phyloP scores from a whole-genome alignment of 306 rosid genomes.

The Cicer chorassanicum region DNA sequence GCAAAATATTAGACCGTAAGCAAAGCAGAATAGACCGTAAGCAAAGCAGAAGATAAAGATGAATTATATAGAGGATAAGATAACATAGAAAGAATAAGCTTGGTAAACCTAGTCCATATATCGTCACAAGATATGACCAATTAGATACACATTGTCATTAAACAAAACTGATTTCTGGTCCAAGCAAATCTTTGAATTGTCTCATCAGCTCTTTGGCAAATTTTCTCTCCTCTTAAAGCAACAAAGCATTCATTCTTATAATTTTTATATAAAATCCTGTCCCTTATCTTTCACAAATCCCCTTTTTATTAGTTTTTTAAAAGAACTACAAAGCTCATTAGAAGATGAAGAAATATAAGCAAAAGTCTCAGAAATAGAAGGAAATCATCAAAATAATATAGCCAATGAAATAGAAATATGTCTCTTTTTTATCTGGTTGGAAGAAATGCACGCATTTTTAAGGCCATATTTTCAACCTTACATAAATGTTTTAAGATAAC shows the following conservation, averaged over 20 bases:
- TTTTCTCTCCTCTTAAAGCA: constrained; percentile 26
- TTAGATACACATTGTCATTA: constrained; percentile 15
- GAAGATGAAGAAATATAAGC: constrained; percentile 15
- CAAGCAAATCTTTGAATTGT: constrained; percentile 22
- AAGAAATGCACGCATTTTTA: not conserved
- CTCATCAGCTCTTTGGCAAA: constrained; percentile 8
- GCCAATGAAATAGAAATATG: not conserved
- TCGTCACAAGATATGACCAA: constrained; percentile 14
- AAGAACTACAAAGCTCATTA: not conserved
- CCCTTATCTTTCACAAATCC: not conserved
- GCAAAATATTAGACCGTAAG: constrained; percentile 40
- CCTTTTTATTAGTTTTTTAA: not conserved
- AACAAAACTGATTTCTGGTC: constrained; percentile 16
- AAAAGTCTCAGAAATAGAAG: not conserved
- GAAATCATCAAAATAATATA: constrained; percentile 35
- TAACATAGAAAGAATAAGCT: constrained; percentile 30
- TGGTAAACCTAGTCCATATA: constrained; percentile 29
- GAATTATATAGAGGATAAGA: constrained; percentile 24
- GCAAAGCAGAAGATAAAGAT: constrained; percentile 28
- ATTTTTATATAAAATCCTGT: constrained; percentile 14
- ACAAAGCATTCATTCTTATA: constrained; percentile 3
- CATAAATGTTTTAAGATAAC: not conserved
- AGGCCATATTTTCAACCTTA: not conserved
- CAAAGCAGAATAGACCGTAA: constrained; percentile 35
- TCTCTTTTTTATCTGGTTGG: not conserved